Base-by-base conservation (phyloP, 140 eudicot species). In the Erigeron philadelphicus region DNA sequence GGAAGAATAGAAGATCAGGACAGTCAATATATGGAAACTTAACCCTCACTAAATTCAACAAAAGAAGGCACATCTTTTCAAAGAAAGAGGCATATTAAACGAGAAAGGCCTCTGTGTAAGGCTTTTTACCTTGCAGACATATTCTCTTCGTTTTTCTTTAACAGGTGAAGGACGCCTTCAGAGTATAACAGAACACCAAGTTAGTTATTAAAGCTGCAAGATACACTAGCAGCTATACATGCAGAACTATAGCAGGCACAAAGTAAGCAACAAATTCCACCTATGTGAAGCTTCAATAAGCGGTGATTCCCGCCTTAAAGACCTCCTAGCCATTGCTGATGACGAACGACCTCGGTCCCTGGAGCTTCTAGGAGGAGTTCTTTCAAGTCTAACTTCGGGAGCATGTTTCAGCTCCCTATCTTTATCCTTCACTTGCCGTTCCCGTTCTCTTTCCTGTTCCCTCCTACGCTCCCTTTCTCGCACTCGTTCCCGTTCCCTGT, bases 141-240 rank as follows among this genome's bases (percentile, higher is more conserved):
- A 93, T 42, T 93, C 98, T 80, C 96, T 89, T 81, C 87, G 85
- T 83, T 84, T 85, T 83, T 87, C 95, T 81, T 84, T 89, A 73
- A 83, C 88, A 76, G 94, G 98, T 80, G 98, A 92, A 77, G 49
- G 96, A 61, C 81, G 96, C 98, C 98, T 92, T 92, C 96, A 90
- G 38, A 31, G 84, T 80, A 89, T 86, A 80, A 83, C 75, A 86
- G 81, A 88, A 84, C 85, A 88, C 71, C 80, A 76, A 70, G 96
- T 92, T 92, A 92, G 96, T 81, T 79, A 75, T 1, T 75, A 60
- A 75, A 73, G 80, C 86, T 80, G 82, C 90, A 82, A 71, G 78
- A 85, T 73, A 84, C 65, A 74, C 70, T 61, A 79, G 81, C 72
- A 79, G 80, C 86, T 79, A 83, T 73, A 79, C 72, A 83, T 62